Base-by-base conservation (phyloP, 768 basidiomycete genomes). In the Boletellus sp. region DNA sequence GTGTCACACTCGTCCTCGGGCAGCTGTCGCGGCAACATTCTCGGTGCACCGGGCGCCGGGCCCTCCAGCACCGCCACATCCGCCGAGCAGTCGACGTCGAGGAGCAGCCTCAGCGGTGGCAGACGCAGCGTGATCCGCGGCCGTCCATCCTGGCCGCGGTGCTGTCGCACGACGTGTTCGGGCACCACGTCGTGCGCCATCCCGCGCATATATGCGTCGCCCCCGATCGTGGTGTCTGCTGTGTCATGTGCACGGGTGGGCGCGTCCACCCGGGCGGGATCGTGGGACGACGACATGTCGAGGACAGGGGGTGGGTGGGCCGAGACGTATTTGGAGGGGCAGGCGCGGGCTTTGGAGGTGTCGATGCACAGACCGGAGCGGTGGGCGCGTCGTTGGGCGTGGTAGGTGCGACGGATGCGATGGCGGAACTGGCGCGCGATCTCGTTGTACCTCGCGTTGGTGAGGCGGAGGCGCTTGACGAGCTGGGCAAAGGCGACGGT, bases 301-400 rank as follows among this genome's bases (percentile, higher is more conserved):
- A 61, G 9, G 50, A 63, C 47, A 8, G 57, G 51, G 13, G 32
- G 45, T 19, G 60, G 31, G 0, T 23, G 17, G 0, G 1, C 3
- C 48, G 78, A 76, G 48, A 83, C 68, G 8, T 64, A 55, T 31
- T 52, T 59, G 12, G 64, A 66, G 5, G 75, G 71, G 46, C 75
- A 76, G 2, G 57, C 47, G 17, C 67, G 61, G 1, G 82, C 82
- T 28, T 64, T 67, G 5, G 56, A 47, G 24, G 72, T 71, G 61
- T 78, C 69, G 39, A 84, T 64, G 31, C 49, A 55, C 13, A 83
- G 75, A 16, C 73, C 70, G 23, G 75, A 72, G n/a, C 55, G 51
- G 16, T 50, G 55, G 9, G 82, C 81, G 32, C 70, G 75, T 4
- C 62, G 71, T 38, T 74, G 74, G 1, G 81, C 81, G 60, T 77